A percentile compares a stretch with the other conserved stretches of the same genome.
phyloP scores from a whole-genome alignment of 2,329 filamentous ascomycete species.

The Podosphaera fusca region DNA sequence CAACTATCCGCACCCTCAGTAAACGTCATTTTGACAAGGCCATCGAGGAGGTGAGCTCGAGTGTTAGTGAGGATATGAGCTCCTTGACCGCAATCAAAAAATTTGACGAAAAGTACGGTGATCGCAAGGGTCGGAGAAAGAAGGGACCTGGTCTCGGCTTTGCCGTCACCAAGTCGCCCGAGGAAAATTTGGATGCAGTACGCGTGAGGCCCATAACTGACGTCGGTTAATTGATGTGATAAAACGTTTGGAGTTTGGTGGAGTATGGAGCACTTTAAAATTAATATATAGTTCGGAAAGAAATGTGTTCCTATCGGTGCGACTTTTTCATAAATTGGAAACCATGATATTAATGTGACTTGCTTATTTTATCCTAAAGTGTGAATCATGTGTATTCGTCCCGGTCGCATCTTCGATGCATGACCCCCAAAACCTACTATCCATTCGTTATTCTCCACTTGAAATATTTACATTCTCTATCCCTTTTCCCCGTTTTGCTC shows the following conservation, averaged over 20 bases:
- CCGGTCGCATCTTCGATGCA: too few relatives aligned
- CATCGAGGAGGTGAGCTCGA: slow-evolving; percentile 71
- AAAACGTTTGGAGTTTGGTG: too few relatives aligned
- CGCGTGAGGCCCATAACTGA: slow-evolving; percentile 9
- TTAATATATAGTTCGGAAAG: background rate
- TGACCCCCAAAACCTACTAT: too few relatives aligned
- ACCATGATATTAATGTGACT: too few relatives aligned
- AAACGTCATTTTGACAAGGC: slow-evolving; percentile 63
- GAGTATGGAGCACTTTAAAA: background rate
- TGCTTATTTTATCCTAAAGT: too few relatives aligned
- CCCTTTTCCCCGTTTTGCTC: too few relatives aligned
- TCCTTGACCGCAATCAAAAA: slow-evolving; percentile 69
- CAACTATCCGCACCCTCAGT: slow-evolving; percentile 42
- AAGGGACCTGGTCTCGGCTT: slow-evolving; percentile 35
- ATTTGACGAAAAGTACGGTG: slow-evolving; percentile 89
- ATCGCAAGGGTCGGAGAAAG: slow-evolving; percentile 45
- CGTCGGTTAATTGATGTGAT: background rate
- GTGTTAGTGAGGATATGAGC: slow-evolving; percentile 83
- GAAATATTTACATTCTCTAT: too few relatives aligned
- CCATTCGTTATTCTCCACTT: too few relatives aligned
- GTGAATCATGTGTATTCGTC: too few relatives aligned
- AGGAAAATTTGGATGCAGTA: slow-evolving; percentile 14
- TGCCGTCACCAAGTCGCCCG: slow-evolving; percentile 16
- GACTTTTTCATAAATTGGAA: too few relatives aligned
- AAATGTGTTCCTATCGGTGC: background rate